Conservation (phyloP, 768 basidiomycete species). For the Tulasnella sp. region DNA sequence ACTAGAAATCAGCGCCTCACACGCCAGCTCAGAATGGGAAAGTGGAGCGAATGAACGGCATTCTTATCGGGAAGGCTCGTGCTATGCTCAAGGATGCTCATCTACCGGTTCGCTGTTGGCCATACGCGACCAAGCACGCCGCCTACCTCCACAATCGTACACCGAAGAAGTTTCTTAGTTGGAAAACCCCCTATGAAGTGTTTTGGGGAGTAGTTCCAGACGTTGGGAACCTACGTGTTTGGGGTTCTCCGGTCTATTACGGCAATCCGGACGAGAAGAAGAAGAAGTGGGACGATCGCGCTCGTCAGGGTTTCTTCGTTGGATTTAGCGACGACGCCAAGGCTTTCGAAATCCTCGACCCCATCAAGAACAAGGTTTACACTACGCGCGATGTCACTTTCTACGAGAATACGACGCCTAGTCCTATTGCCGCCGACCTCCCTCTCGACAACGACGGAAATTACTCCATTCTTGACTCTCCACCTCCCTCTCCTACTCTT, state of each 20-base stretch:
- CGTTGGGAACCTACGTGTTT: slow-evolving; percentile 40
- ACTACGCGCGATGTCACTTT: slow-evolving; percentile 39
- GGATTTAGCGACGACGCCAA: slow-evolving; percentile 41
- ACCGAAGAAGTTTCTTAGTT: slow-evolving; percentile 29
- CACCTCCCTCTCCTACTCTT: neutral
- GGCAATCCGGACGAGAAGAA: slow-evolving; percentile 38
- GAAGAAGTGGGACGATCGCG: slow-evolving; percentile 38
- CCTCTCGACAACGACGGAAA: neutral
- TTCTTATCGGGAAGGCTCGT: slow-evolving; percentile 29
- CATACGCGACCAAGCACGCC: slow-evolving; percentile 37
- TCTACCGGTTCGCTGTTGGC: slow-evolving; percentile 39
- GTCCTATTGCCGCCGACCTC: neutral
- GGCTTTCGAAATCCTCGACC: slow-evolving; percentile 40
- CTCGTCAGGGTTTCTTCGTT: slow-evolving; percentile 40
- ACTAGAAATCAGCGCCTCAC: neutral
- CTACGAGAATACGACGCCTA: slow-evolving; percentile 35
- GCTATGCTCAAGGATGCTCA: slow-evolving; percentile 24
- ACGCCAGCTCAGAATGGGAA: slow-evolving; percentile 32
- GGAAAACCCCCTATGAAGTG: slow-evolving; percentile 37
- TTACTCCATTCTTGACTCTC: neutral
- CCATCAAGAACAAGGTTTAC: slow-evolving; percentile 27
- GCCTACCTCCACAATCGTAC: slow-evolving; percentile 38
- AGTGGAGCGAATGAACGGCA: slow-evolving; percentile 33
- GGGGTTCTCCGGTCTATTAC: slow-evolving; percentile 41
- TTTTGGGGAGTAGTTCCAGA: slow-evolving; percentile 38